A percentile compares a stretch with the other conserved stretches of the same genome.
phyloP scores from a whole-genome alignment of 1,284 basidiomycete genomes.

The Calocybe gambosa region DNA sequence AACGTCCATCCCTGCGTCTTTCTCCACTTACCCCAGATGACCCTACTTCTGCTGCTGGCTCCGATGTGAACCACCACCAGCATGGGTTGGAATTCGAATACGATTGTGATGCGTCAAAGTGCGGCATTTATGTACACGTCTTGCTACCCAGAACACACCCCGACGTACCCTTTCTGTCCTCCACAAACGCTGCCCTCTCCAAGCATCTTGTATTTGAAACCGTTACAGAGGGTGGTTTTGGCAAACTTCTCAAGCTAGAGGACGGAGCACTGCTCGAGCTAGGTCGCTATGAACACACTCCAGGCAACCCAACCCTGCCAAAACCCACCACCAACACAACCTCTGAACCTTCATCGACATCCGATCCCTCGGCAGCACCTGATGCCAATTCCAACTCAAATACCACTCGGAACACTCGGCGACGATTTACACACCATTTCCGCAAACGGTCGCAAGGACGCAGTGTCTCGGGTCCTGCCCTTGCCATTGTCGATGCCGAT shows the following conservation, averaged over 20 bases:
- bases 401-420: conserved; percentile 23
- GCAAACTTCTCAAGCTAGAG: conserved; percentile 62
- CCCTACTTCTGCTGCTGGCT: conserved; percentile 25
- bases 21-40: conserved; percentile 55
- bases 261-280: conserved; percentile 72
- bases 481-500: conserved; percentile 66
- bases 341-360: conserved; percentile 15
- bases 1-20: conserved; percentile 72
- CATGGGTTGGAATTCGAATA: conserved; percentile 85
- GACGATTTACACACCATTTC: conserved; percentile 61
- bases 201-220: conserved; percentile 65
- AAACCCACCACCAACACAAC: conserved; percentile 3
- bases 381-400: conserved; percentile 11
- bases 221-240: conserved; percentile 78
- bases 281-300: conserved; percentile 50
- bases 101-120: conserved; percentile 82
- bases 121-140: conserved; percentile 70
- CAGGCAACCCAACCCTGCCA: conserved; percentile 16
- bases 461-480: conserved; percentile 61
- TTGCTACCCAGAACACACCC: conserved; percentile 58
- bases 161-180: conserved; percentile 37
- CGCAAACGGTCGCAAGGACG: conserved; percentile 42
- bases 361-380: conserved; percentile 12
- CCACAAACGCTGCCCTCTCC: conserved; percentile 35
- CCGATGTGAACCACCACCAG: conserved; percentile 40